Evolutionary conservation across 805 yeast species (phyloP), one percentile per base, ranked within the genome.

Genomic region (Starmera pachycereana): DNA sequence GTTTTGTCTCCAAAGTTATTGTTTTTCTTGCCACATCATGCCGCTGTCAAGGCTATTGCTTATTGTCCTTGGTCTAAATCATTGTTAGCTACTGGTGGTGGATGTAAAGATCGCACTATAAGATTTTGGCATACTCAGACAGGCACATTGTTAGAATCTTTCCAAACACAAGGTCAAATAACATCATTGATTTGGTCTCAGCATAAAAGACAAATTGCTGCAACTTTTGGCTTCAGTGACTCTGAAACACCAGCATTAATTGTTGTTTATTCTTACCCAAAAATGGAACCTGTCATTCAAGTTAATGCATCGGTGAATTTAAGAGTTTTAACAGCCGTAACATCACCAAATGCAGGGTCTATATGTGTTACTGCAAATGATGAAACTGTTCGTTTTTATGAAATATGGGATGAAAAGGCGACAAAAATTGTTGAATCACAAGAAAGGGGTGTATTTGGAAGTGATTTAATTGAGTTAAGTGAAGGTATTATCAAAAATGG

Each of bases 31-130:
- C 74, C 69, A 1, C 97, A 89, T 52, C 62, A 66, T 3, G 95
- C 96, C 2, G 97, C 97, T 0, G 89, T 89, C 0, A 88, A 88
- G 50, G 97, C 96, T 0, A 65, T 89, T 35, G 82, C 90, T 4
- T 89, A 75, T 51, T 89, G 96, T 54, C 97, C 97, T 0, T 88
- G 96, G 96, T 71, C 86, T 14, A 76, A 76, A 12, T 69, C 81
- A 3, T 60, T 89, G 8, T 57, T 89, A 30, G 96, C 90, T 1
- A 87, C 96, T 0, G 97, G 97, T 0, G 96, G 92, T 3, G 97
- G 97, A 0, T 74, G 81, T 16, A 78, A 76, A 49, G 97, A 89
- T 56, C 64, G 89, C 38, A 71, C 71, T n/a, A 73, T 88, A 8
- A 59, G 89, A 42, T 86, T 87, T 56, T 88, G 96, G 96, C 95